A percentile compares a stretch with the other conserved stretches of the same genome.
Conservation (phyloP, 257 asterid species). For the Solanum raphanifolium region DNA sequence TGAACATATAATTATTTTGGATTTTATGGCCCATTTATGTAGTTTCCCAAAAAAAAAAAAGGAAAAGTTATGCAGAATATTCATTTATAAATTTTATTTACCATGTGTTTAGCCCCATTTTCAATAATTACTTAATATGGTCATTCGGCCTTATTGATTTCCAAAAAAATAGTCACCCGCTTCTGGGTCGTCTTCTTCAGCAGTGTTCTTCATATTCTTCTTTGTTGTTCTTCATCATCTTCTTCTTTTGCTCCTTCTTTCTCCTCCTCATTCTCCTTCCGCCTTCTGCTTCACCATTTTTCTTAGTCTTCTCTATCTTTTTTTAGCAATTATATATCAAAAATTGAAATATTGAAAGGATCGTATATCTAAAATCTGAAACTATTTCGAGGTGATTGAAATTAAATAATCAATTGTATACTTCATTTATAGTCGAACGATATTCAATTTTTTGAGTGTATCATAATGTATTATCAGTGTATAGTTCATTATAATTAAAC, state of each 20-base stretch:
- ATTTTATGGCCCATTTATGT: not conserved
- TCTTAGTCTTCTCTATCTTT: no score
- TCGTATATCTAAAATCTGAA: no score
- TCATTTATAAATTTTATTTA: no score
- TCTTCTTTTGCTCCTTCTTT: not conserved
- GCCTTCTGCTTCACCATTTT: not conserved
- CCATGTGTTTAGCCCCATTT: not conserved
- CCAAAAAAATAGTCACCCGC: not conserved
- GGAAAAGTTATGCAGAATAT: not conserved
- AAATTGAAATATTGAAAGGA: no score
- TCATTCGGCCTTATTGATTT: not conserved
- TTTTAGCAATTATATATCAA: no score
- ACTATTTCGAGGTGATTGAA: no score
- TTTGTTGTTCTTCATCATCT: not conserved
- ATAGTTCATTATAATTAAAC: no score
- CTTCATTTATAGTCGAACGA: no score
- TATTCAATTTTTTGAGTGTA: no score
- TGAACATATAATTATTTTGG: not conserved
- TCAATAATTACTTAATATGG: not conserved
- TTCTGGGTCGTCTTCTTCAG: not conserved
- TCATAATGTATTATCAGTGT: no score
- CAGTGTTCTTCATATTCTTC: not conserved
- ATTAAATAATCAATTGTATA: no score
- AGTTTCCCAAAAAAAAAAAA: not conserved
- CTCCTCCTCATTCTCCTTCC: not conserved